Percentiles rank a stretch among this genome's conserved stretches.
These are phyloP conservation scores for Ophiostoma australiae DNA, from an alignment of 2,329 filamentous ascomycete species.

Conservation along the genomic window DNA sequence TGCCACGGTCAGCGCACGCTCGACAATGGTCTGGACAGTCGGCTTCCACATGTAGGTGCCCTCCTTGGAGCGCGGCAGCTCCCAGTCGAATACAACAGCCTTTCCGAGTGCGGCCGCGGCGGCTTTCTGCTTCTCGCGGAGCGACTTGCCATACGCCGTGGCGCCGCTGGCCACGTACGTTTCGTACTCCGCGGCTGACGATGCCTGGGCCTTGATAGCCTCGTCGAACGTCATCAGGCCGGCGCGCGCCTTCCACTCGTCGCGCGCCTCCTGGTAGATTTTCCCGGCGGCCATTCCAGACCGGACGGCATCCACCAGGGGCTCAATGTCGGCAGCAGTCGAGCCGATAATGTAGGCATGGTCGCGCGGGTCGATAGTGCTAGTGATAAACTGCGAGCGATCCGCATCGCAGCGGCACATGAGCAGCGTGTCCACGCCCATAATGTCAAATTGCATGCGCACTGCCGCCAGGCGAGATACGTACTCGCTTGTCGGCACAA, in stretches of 20 bases:
- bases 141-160: slow-evolving; percentile 13
- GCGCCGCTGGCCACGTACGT: slow-evolving; percentile 11
- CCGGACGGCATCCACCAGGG: slow-evolving; percentile 30
- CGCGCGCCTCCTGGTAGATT: slow-evolving; percentile 24
- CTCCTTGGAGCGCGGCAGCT: slow-evolving; percentile 24
- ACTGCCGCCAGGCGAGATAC: slow-evolving; percentile 35
- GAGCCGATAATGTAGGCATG: slow-evolving; percentile 40
- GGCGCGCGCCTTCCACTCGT: slow-evolving; percentile 20
- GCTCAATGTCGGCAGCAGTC: slow-evolving; percentile 32
- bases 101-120: slow-evolving; percentile 17
- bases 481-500: slow-evolving; percentile 40
- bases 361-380: slow-evolving; percentile 37
- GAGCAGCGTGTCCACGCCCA: slow-evolving; percentile 38
- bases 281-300: slow-evolving; percentile 29
- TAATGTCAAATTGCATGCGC: slow-evolving; percentile 39
- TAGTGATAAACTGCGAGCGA: slow-evolving; percentile 39
- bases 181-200: neutral
- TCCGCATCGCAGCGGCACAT: slow-evolving; percentile 39
- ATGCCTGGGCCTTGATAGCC: slow-evolving; percentile 9
- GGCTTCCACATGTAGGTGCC: slow-evolving; percentile 26
- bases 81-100: slow-evolving; percentile 26
- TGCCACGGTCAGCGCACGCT: slow-evolving; percentile 23
- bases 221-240: slow-evolving; percentile 29
- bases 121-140: slow-evolving; percentile 2
- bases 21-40: slow-evolving; percentile 26